A percentile compares a stretch with the other conserved stretches of the same genome.
Evolutionary conservation across 2,329 filamentous ascomycete genomes (phyloP).

Genomic region (Colletotrichum paranaense): DNA sequence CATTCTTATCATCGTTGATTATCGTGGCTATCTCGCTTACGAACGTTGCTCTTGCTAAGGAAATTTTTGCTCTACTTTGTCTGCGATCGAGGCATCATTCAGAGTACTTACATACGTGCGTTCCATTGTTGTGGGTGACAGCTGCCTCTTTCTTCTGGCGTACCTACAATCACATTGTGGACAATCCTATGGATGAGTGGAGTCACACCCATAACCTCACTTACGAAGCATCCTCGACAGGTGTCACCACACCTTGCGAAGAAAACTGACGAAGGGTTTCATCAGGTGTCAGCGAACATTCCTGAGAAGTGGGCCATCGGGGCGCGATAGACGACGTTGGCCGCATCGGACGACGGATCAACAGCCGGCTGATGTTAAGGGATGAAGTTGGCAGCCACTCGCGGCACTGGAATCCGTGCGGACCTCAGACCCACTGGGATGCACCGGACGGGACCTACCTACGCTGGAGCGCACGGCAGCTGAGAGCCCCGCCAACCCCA

Average conservation of each 20-base stretch:
- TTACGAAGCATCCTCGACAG: neutral
- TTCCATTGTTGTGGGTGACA: neutral
- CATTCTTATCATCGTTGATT: neutral
- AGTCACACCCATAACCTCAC: neutral
- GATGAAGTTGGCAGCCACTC: conserved; percentile 26
- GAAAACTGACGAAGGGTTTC: neutral
- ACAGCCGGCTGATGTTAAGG: conserved; percentile 22
- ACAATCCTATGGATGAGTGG: neutral
- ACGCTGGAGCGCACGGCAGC: neutral
- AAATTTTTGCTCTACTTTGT: neutral
- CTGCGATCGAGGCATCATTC: neutral
- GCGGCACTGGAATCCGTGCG: conserved; percentile 8
- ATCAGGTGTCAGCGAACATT: conserved; percentile 5
- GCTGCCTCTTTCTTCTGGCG: neutral
- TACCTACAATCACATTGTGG: neutral
- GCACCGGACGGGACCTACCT: neutral
- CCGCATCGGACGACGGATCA: conserved; percentile 13
- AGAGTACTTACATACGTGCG: neutral
- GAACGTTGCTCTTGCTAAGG: neutral
- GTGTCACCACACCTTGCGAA: neutral
- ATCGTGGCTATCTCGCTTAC: neutral
- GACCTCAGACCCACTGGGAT: conserved; percentile 4
- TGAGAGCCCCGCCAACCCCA: conserved; percentile 1
- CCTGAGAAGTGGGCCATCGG: conserved; percentile 1
- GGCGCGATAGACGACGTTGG: conserved; percentile 1